Evolutionary conservation across 306 rosid species (phyloP), one percentile per base, ranked within the genome.

Genomic region (Urtica urens): DNA sequence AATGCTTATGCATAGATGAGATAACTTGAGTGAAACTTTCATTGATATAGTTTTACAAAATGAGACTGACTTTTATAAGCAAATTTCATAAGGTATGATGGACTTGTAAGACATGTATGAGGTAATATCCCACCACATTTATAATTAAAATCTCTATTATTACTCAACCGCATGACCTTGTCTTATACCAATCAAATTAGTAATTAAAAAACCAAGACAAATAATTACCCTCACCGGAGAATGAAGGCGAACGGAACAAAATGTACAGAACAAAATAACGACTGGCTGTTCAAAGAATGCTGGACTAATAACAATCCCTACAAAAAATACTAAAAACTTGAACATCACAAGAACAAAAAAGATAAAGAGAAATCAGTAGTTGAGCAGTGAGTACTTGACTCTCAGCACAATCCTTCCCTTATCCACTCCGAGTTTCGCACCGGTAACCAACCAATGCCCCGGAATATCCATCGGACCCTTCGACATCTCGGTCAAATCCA

Each of bases 401-500:
- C 99, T 63, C 66, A 92, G 63, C 38, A 85, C 65, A 71, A 92
- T 82, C 79, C 69, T 79, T 42, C 99, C 96, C 60, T 92, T 92
- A 59, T 92, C 99, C 3, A 92, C 93, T 54, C 96, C 99, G 52
- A 92, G 94, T 78, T 92, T 92, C 12, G 99, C 99, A 30, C 99
- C 99, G 5, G 99, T 86, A 55, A 92, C 96, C 64, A 92, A 68
- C 99, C 99, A 92, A 68, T 92, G 99, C 31, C 99, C 96, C 21
- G 99, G 96, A 69, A 69, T 75, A 75, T 92, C 96, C 74, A 82
- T 95, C 2, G 99, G 96, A 15, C 99, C 99, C 65, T 75, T 92
- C 0, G 81, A 85, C 96, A 92, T 92, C 65, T 92, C 99, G 25
- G 96, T 86, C 68, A 69, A 61, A 65, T 92, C 99, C 23, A 86